A percentile compares a stretch with the other conserved stretches of the same genome.
Evolutionary conservation across 2,329 filamentous ascomycete genomes (phyloP).

Genomic region (Hymenoscyphus repandus): DNA sequence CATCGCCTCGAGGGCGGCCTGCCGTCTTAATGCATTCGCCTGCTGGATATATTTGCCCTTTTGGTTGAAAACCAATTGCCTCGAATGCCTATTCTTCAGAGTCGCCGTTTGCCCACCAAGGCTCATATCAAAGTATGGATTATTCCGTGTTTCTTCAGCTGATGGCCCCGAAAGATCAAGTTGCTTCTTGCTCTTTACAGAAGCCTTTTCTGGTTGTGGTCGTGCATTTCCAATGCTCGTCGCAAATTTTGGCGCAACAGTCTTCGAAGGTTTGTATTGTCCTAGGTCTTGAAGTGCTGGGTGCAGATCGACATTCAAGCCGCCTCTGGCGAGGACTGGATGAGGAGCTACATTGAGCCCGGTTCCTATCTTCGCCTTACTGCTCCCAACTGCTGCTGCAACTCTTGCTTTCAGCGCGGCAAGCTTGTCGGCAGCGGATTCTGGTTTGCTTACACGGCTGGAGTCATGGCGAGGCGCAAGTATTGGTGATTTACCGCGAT

Average conservation of each 20-base stretch:
- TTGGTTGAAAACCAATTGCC: slow-evolving; percentile 82
- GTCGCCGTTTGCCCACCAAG: slow-evolving; percentile 52
- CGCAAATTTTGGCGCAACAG: slow-evolving; percentile 33
- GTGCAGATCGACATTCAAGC: slow-evolving; percentile 39
- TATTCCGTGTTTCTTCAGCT: slow-evolving; percentile 55
- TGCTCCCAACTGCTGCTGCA: slow-evolving; percentile 62
- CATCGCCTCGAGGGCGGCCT: slow-evolving; percentile 87
- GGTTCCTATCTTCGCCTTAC: slow-evolving; percentile 36
- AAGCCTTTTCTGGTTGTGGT: slow-evolving; percentile 35
- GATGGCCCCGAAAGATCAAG: slow-evolving; percentile 54
- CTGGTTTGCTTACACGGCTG: slow-evolving; percentile 49
- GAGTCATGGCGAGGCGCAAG: slow-evolving; percentile 53
- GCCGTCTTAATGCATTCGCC: slow-evolving; percentile 79
- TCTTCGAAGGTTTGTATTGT: slow-evolving; percentile 40
- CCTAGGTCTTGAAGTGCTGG: slow-evolving; percentile 62
- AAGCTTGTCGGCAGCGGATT: slow-evolving; percentile 59
- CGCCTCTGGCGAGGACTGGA: slow-evolving; percentile 35
- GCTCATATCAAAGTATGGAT: slow-evolving; percentile 78
- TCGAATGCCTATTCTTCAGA: slow-evolving; percentile 61
- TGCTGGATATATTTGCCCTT: slow-evolving; percentile 98
- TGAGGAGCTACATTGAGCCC: slow-evolving; percentile 38
- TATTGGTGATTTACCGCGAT: slow-evolving; percentile 44
- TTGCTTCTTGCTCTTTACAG: slow-evolving; percentile 42
- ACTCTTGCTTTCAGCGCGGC: slow-evolving; percentile 77
- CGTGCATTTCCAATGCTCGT: slow-evolving; percentile 36